Evolutionary conservation across 2,329 filamentous ascomycete species (phyloP).

Genomic region (Fusarium nurragi): DNA sequence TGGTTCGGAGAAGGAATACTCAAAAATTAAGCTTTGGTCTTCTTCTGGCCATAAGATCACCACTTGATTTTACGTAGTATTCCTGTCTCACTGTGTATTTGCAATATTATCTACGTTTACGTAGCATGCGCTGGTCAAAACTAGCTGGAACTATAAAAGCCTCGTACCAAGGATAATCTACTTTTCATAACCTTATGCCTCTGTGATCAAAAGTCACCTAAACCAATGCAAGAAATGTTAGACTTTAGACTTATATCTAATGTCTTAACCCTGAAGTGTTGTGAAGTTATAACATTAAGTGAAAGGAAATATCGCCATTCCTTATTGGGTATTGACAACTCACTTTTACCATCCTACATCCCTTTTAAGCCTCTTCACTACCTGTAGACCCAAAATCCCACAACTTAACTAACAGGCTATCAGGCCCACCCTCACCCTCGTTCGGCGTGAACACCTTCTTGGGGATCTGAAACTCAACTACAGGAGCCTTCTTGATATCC

Average conservation of each 20-base stretch:
- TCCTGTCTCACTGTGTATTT: too few species aligned
- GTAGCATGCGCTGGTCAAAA: too few species aligned
- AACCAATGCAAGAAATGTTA: neutral
- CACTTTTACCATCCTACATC: slow-evolving; percentile 4
- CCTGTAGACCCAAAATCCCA: slow-evolving; percentile 63
- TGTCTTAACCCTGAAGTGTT: neutral
- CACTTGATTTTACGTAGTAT: too few species aligned
- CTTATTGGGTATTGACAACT: slow-evolving; percentile 11
- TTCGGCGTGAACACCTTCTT: slow-evolving; percentile 77
- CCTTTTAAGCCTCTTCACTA: slow-evolving; percentile 16
- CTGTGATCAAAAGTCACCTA: neutral
- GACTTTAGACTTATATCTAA: neutral
- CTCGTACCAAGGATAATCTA: too few species aligned
- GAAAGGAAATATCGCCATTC: neutral
- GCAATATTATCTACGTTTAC: too few species aligned
- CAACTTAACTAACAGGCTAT: slow-evolving; percentile 67
- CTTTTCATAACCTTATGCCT: neutral
- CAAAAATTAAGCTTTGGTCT: too few species aligned
- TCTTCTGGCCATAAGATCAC: too few species aligned
- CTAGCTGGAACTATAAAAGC: too few species aligned
- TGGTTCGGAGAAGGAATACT: too few species aligned
- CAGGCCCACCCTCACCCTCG: slow-evolving; percentile 58
- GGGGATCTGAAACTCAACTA: slow-evolving; percentile 93
- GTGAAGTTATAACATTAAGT: neutral
- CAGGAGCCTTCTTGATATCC: slow-evolving; percentile 84